These are phyloP conservation scores for rapeseed (Brassica napus) DNA, from an alignment of 345 rosid genomes.

Conservation along the genomic window DNA sequence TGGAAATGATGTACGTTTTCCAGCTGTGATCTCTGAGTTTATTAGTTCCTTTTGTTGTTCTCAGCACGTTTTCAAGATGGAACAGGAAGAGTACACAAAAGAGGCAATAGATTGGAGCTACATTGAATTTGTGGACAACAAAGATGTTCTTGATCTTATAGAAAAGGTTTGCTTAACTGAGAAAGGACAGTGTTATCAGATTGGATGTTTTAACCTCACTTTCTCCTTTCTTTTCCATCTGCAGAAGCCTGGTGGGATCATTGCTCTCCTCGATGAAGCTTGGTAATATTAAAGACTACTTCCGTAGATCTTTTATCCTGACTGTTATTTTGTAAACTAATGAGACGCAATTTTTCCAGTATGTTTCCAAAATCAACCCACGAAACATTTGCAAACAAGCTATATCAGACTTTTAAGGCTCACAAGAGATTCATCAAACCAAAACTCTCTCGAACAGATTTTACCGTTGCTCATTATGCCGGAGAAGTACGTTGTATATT, in stretches of 20 bases:
- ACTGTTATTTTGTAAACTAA: not conserved
- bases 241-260: constrained; percentile 83
- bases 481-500: constrained; percentile 67
- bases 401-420: constrained; percentile 84
- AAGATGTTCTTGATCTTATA: constrained; percentile 17
- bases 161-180: not conserved
- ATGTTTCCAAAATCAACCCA: constrained; percentile 99
- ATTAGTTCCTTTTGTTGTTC: not conserved
- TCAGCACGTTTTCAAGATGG: constrained; percentile 23
- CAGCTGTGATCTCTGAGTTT: not conserved
- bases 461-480: constrained; percentile 86
- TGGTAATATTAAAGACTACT: constrained; percentile 47
- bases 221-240: constrained; percentile 9
- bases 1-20: not conserved
- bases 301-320: not conserved
- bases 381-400: constrained; percentile 92
- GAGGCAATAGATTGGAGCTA: constrained; percentile 22
- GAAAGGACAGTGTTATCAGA: not conserved
- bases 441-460: constrained; percentile 93
- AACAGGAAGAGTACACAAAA: constrained; percentile 14
- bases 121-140: constrained; percentile 15
- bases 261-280: constrained; percentile 89
- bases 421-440: constrained; percentile 97
- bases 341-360: constrained; percentile 47
- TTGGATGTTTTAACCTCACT: not conserved